Evolutionary conservation across 1,139 yeast genomes (phyloP), one percentile per base, ranked within the genome.

Genomic region (Yamadazyma pseudoaaseri): DNA sequence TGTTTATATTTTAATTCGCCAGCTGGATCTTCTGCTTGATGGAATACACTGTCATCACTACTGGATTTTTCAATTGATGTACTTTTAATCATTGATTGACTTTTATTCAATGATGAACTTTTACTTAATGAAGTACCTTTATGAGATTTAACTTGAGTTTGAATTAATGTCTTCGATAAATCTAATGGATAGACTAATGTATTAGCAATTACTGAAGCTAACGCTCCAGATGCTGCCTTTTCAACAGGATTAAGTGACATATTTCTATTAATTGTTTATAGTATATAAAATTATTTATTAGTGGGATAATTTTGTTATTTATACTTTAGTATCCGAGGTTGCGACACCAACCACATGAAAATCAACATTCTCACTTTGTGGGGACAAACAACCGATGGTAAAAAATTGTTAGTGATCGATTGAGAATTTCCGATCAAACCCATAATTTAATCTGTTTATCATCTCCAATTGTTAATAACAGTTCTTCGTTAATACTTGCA

Each of bases 201-300:
- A 56, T 84, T 86, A 28, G 96, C 95, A 37, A 85, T 59, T 28
- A 81, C 84, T 3, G 95, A 86, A 6, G 95, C 95, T 37, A 82
- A 70, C 0, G 95, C 89, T 1, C 96, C 96, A 32, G 87, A 81
- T 13, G 86, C 73, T 0, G 96, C 96, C 54, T 81, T 81, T 44
- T 86, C 94, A 24, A 77, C 50, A 17, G 81, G 79, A 4, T 78
- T 45, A 43, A 70, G 70, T 8, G 73, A 57, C 74, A 68, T 69
- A n/a, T n/a, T n/a, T n/a, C n/a, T n/a, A n/a, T n/a, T n/a, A n/a
- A n/a, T n/a, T n/a, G n/a, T n/a, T n/a, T n/a, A n/a, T 25, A 3
- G 11, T 25, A 5, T 8, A 13, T 7, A 22, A 22, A 7, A 22
- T 22, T 22, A 22, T 22, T 22, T 22, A 22, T 6, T 7, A 12